Evolutionary conservation across 202 grass and related monocot genomes (phyloP), one percentile per base, ranked within the genome.

Genomic region (Alloteropsis angusta): DNA sequence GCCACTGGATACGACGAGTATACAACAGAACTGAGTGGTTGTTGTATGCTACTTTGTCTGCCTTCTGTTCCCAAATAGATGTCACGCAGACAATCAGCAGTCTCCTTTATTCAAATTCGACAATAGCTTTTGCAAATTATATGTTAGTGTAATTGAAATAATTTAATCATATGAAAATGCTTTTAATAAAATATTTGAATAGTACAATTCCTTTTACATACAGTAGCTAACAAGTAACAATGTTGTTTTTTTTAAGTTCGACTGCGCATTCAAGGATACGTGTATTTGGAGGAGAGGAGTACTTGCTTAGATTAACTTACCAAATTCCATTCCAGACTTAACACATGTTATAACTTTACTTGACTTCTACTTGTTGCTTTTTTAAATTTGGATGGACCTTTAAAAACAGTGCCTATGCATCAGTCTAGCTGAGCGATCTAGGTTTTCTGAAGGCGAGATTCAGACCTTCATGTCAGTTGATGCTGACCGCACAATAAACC

Each of bases 401-500:
- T 59, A 72, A 77, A 77, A 71, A 65, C 67, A 94, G 91, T 94
- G 95, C 79, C 85, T 94, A 76, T 71, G 79, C 55, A 85, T 90
- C 71, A 94, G 80, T 88, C 75, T 92, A 88, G 90, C 89, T 60
- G 95, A 94, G 82, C 89, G 90, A 41, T 94, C 91, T 76, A 94
- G 85, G 83, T 92, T 97, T 86, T 94, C 95, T 89, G 87, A 97
- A 83, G 95, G 95, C 76, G 87, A 94, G 89, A 82, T 97, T 83
- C 95, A 97, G 78, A 97, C 89, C 53, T 97, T 90, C 73, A 97
- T 97, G 95, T 98, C 91, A 73, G 74, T 98, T 83, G 95, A 98
- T 73, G 92, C 87, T 78, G 95, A 98, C 66, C 85, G 91, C 80
- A 94, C 85, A 49, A 77, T 94, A 85, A 98, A 94, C 61, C 54